Conservation (phyloP, 2,329 filamentous ascomycete genomes). For the Aspergillus neoniger region DNA sequence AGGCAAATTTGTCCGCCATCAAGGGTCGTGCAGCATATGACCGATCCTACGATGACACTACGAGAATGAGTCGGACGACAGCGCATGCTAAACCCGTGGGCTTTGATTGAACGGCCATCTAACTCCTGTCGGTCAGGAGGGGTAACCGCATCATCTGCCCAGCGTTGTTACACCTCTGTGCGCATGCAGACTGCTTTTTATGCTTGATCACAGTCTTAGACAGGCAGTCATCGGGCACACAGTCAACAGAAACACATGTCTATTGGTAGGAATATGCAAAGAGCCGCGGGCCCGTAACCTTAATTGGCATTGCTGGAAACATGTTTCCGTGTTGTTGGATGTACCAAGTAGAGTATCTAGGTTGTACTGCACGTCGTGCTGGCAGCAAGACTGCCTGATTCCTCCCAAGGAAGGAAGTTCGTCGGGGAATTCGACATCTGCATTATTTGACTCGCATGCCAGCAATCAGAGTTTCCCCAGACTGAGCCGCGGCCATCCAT, state of each 20-base stretch:
- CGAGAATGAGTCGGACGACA: background rate
- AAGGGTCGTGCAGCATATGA: background rate
- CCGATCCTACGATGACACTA: background rate
- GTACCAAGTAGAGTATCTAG: background rate
- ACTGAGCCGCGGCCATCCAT: background rate
- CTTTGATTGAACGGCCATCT: background rate
- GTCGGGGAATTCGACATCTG: background rate
- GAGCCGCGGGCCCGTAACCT: background rate
- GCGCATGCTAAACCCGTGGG: background rate
- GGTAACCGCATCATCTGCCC: background rate
- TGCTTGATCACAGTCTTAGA: background rate
- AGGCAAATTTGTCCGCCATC: background rate
- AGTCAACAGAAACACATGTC: background rate
- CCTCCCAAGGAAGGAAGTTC: background rate
- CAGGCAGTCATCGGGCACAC: background rate
- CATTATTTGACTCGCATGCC: background rate
- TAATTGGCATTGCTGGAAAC: background rate
- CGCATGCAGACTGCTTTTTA: background rate
- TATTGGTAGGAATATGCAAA: slow-evolving; percentile 7
- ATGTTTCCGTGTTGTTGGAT: background rate
- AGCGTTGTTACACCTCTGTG: background rate
- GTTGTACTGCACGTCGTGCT: slow-evolving; percentile 6
- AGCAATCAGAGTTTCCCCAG: background rate
- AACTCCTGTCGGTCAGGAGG: background rate
- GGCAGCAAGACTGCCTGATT: slow-evolving; percentile 1